Evolutionary conservation across 768 basidiomycete species (phyloP).

Genomic region (Lentinula aciculospora): DNA sequence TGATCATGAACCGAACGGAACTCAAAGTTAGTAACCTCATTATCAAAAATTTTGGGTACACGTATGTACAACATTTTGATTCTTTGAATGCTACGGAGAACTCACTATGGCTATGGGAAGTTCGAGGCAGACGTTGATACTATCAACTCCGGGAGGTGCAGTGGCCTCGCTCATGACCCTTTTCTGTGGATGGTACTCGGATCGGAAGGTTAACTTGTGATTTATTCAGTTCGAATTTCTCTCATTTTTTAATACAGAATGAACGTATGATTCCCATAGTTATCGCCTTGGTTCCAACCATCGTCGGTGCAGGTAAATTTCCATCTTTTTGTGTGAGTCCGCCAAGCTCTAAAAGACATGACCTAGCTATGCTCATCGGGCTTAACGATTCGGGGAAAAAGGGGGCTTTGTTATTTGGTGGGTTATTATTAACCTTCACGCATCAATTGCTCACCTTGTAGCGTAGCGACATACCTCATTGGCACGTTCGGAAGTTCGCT

Average conservation of each 20-base stretch:
- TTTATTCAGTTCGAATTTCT: neutral
- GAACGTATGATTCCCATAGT: slow-evolving; percentile 61
- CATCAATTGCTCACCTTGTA: neutral
- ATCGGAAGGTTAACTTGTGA: slow-evolving; percentile 40
- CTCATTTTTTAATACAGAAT: slow-evolving; percentile 22
- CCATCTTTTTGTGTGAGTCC: neutral
- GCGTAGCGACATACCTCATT: slow-evolving; percentile 40
- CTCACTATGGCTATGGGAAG: slow-evolving; percentile 21
- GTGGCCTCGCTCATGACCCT: slow-evolving; percentile 43
- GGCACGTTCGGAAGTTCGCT: slow-evolving; percentile 57
- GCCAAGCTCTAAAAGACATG: neutral
- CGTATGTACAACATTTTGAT: slow-evolving; percentile 27
- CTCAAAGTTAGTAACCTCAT: slow-evolving; percentile 52
- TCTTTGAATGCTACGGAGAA: neutral
- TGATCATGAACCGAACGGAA: neutral
- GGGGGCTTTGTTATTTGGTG: slow-evolving; percentile 52
- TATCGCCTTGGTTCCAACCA: slow-evolving; percentile 51
- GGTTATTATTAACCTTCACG: slow-evolving; percentile 4
- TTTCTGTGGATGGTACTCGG: slow-evolving; percentile 60
- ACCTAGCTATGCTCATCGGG: slow-evolving; percentile 45
- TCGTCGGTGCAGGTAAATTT: slow-evolving; percentile 43
- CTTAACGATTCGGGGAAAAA: slow-evolving; percentile 43
- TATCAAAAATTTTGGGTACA: slow-evolving; percentile 60
- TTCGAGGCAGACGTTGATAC: slow-evolving; percentile 54
- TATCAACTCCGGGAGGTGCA: slow-evolving; percentile 51